phyloP scores from a whole-genome alignment of 73 alveolate genomes.

The Tetrahymena malaccensis region DNA sequence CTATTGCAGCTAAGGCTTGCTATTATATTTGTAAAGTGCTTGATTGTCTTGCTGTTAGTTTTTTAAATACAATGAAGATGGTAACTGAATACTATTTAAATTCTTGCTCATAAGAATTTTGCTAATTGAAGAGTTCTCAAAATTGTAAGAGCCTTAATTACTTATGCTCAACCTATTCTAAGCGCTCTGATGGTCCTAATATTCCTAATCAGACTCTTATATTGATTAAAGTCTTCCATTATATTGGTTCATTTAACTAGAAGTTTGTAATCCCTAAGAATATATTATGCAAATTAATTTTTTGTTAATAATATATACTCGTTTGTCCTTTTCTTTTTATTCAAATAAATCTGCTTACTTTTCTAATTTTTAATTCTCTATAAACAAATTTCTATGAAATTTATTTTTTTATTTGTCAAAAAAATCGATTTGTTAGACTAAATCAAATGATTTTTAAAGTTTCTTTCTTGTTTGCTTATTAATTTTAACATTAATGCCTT shows the following conservation, averaged over 20 bases:
- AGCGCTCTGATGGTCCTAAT: background rate
- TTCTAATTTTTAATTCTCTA: too few species aligned
- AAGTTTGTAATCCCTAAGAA: background rate
- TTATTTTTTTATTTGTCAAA: background rate
- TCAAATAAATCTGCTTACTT: background rate
- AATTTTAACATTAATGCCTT: background rate
- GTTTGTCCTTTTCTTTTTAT: background rate
- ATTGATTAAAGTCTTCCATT: background rate
- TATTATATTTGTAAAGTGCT: background rate
- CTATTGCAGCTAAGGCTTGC: background rate
- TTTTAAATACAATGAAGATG: background rate
- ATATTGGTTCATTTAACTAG: background rate
- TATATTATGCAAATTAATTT: too few species aligned
- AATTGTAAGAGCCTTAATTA: background rate
- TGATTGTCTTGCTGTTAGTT: background rate
- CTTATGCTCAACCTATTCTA: background rate
- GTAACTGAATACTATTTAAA: background rate
- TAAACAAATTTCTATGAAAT: background rate
- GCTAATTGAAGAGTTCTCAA: background rate
- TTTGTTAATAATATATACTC: background rate
- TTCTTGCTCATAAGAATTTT: background rate
- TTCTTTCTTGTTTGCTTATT: background rate
- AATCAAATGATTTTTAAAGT: too few species aligned
- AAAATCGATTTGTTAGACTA: background rate
- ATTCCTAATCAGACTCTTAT: background rate